Percentiles rank a stretch among this genome's conserved stretches.
These are phyloP conservation scores for Mikania micrantha DNA, from an alignment of 129 eudicot species.

Conservation along the genomic window DNA sequence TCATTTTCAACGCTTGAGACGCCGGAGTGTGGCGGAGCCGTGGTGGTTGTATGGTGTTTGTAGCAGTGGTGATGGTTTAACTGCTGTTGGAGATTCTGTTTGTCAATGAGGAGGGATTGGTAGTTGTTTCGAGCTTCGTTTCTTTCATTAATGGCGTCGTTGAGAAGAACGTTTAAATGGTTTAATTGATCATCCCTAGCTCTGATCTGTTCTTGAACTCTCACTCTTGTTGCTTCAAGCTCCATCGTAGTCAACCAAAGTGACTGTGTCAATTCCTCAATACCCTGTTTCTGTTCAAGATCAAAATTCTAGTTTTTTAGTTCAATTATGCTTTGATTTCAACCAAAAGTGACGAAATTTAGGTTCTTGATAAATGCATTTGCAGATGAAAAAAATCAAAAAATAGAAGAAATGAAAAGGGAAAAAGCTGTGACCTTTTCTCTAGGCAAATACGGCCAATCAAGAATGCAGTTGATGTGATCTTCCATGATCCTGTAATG, in stretches of 20 bases:
- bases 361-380: background rate
- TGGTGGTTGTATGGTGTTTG: constrained; percentile 11
- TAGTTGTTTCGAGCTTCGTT: constrained; percentile 53
- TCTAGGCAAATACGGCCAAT: constrained; percentile 43
- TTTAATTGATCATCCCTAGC: constrained; percentile 43
- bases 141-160: constrained; percentile 42
- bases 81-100: constrained; percentile 41
- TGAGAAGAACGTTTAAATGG: constrained; percentile 44
- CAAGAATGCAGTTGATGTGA: constrained; percentile 34
- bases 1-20: constrained; percentile 63
- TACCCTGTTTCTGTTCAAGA: constrained; percentile 37
- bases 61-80: constrained; percentile 19
- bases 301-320: background rate
- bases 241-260: constrained; percentile 52
- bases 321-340: too few species aligned
- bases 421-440: constrained; percentile 42
- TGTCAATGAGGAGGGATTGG: constrained; percentile 38
- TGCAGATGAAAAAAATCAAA: background rate
- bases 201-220: constrained; percentile 56
- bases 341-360: background rate
- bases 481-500: constrained; percentile 37
- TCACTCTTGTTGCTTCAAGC: constrained; percentile 55
- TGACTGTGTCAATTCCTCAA: constrained; percentile 51
- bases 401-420: background rate
- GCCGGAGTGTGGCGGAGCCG: constrained; percentile 37